A percentile compares a stretch with the other conserved stretches of the same genome.
phyloP scores from a whole-genome alignment of 371 early-diverging fungal genomes.

The Mortierella sp. region DNA sequence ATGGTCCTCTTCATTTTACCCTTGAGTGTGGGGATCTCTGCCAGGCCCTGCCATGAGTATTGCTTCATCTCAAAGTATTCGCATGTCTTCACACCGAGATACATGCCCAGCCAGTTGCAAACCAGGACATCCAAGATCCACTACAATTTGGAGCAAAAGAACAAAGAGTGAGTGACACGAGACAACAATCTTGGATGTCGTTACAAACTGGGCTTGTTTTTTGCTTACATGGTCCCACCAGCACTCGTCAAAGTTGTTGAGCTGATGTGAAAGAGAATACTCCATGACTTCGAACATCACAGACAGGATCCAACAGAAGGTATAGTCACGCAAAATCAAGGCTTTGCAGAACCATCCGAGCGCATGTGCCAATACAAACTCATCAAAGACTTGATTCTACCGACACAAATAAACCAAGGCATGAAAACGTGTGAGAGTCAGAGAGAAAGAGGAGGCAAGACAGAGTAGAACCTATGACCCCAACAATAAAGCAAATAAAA shows the following conservation, averaged over 20 bases:
- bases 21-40: conserved; percentile 81
- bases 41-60: conserved; percentile 94
- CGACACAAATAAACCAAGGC: too few species aligned
- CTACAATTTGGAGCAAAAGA: too few species aligned
- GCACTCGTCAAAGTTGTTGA: conserved; percentile 98
- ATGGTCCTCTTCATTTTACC: conserved; percentile 92
- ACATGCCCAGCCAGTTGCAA: conserved; percentile 96
- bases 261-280: conserved; percentile 94
- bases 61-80: conserved; percentile 95
- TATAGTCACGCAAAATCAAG: conserved; percentile 91
- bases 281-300: conserved; percentile 95
- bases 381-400: conserved; percentile 87
- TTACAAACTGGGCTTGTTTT: not conserved
- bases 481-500: conserved; percentile 2
- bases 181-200: not conserved
- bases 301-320: conserved; percentile 95
- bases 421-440: not conserved
- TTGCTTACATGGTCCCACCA: conserved; percentile 98
- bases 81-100: conserved; percentile 96
- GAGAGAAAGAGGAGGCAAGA: not conserved
- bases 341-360: conserved; percentile 97
- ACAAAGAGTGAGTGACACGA: not conserved
- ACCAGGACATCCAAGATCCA: conserved; percentile 96
- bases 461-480: not conserved
- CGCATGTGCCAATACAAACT: conserved; percentile 94